These are phyloP conservation scores for Carex myosuroides DNA, from an alignment of 176 grass and related monocot genomes.

Conservation along the genomic window DNA sequence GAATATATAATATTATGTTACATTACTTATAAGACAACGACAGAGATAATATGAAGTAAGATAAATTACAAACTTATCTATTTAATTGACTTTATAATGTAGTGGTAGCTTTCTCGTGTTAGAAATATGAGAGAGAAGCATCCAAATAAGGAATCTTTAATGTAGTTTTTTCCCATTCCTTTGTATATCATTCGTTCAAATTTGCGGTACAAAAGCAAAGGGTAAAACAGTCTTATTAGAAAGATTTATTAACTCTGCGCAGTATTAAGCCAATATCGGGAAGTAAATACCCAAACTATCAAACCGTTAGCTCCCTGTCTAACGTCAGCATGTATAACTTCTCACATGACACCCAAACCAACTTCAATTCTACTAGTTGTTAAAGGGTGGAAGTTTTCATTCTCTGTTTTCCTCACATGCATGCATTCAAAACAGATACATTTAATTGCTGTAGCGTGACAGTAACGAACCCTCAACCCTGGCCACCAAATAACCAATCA, in stretches of 20 bases:
- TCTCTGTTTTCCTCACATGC: background rate
- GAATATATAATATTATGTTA: too few species aligned
- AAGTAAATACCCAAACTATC: background rate
- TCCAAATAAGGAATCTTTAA: too few species aligned
- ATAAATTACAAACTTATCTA: too few species aligned
- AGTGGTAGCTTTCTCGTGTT: too few species aligned
- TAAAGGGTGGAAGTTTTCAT: background rate
- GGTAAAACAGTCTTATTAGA: background rate
- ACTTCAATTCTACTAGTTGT: background rate
- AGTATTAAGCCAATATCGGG: background rate
- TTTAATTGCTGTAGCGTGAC: background rate
- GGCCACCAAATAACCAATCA: background rate
- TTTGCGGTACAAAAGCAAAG: too few species aligned
- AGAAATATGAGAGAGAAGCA: too few species aligned
- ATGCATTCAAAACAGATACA: background rate
- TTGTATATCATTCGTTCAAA: too few species aligned
- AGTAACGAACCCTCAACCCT: background rate
- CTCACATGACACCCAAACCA: constrained; percentile 1
- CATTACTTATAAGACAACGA: too few species aligned
- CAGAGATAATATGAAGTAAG: too few species aligned
- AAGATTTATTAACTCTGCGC: background rate
- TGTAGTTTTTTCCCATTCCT: too few species aligned
- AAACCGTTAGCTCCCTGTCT: background rate
- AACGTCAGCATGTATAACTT: constrained; percentile 1
- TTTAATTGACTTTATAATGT: too few species aligned